Evolutionary conservation across 495 filamentous ascomycete genomes (phyloP), one percentile per base, ranked within the genome.

Genomic region (Neurospora sp.): DNA sequence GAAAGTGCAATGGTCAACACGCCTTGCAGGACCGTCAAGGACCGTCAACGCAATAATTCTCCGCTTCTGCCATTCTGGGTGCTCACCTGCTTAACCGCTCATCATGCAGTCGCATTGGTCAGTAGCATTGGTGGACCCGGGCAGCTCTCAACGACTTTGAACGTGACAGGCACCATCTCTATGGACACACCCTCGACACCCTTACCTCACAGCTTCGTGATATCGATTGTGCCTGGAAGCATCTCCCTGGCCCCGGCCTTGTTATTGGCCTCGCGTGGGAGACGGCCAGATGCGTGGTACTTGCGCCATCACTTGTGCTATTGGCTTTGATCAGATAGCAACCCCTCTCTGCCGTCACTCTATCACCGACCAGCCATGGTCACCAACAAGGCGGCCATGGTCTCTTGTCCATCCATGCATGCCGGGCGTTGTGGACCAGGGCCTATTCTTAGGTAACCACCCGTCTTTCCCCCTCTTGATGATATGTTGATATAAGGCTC

Each of bases 401-500:
- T 35, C 53, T 65, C 27, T 65, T 65, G 53, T 65, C 3, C 14
- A 61, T 61, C 3, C 14, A 65, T 27, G 40, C 69, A 45, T 53
- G n/a, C 70, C 69, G 40, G 12, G 9, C 40, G 61, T 42, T 39
- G 69, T 70, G 44, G 37, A 53, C 61, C 53, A 44, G 44, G 74
- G 65, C 73, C 53, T 69, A 22, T 45, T 68, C 71, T 71, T 73
- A 75, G 73, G 71, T 71, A 73, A 76, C 77, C 75, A 77, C 75
- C 72, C 72, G 70, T 74, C 77, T 71, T 41, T 71, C 70, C 70
- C 27, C 72, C 69, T 72, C 65, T 22, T 71, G 71, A 74, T 76
- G 74, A 77, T 79, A 72, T 74, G 74, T 80, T 80, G 69, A 79
- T 85, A 85, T 86, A 86, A 86, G 80, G 80, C 79, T 76, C 84